Base-by-base conservation (phyloP, 306 rosid genomes). In the Sphenostylis stenocarpa region DNA sequence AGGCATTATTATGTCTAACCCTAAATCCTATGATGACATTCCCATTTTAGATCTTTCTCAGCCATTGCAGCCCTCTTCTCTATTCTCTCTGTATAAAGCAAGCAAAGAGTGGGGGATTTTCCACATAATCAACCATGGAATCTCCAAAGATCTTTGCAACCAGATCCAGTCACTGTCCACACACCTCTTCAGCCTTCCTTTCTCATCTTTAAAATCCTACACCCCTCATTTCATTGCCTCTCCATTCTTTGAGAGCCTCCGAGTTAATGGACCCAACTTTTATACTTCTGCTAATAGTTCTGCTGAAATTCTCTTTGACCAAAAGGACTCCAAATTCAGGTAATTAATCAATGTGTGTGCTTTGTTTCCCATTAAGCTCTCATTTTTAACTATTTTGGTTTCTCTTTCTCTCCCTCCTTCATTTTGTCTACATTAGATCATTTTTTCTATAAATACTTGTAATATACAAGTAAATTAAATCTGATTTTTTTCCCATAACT, bases 151-250 rank as follows among this genome's bases (percentile, higher is more conserved):
- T 72, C 85, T 87, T 67, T 84, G 78, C 84, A 73, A 39, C 75
- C 81, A 88, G 48, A 84, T 93, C 58, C 72, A 60, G 36, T 60
- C 86, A 20, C 73, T 85, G 49, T 89, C 91, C 39, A 85, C 85
- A 55, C 66, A 70, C 41, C 69, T 93, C 60, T 93, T 91, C 68
- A 79, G 34, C 86, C 90, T 93, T 72, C 91, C 95, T 75, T 77
- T 83, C 43, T 93, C 97, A 45, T 80, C 96, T 44, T 6, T 85
- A 5, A 93, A 86, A 75, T 81, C 90, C 43, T 93, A 93, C 62
- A 90, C 93, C 2, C 97, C 98, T 69, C 97, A 88, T 63, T 93
- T 91, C 90, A 89, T 93, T 80, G 97, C 98, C 69, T 93, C 98
- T 52, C 96, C 98, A 12, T 93, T 82, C 88, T 93, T 89, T 55